These are phyloP conservation scores for Diacronema lutheri DNA, from an alignment of 78 protist genomes.

Conservation along the genomic window DNA sequence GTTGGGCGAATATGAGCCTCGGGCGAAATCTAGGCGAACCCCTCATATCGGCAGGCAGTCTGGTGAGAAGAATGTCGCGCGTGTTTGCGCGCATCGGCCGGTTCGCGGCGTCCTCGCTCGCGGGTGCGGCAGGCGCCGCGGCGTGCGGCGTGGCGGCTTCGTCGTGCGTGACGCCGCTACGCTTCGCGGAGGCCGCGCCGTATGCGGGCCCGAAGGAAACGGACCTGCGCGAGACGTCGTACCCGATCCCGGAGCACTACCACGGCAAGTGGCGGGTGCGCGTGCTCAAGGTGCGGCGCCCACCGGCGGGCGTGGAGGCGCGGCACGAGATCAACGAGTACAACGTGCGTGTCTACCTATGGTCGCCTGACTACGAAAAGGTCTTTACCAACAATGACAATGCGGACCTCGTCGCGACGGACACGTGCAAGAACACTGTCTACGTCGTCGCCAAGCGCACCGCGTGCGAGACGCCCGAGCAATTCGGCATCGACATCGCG, in stretches of 20 bases:
- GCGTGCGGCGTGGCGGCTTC: too few species aligned
- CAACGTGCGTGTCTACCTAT: not conserved
- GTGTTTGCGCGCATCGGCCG: too few species aligned
- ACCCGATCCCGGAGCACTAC: not conserved
- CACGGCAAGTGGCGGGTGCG: not conserved
- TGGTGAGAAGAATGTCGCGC: too few species aligned
- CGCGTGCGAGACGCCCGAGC: not conserved
- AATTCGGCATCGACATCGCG: not conserved
- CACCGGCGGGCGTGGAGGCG: not conserved
- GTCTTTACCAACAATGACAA: not conserved
- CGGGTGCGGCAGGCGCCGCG: too few species aligned
- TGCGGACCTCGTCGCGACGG: not conserved
- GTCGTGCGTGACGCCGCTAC: too few species aligned
- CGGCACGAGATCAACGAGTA: not conserved
- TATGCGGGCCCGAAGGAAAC: too few species aligned
- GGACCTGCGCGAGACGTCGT: not conserved
- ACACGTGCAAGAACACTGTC: not conserved
- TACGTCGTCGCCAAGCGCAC: slow-evolving; percentile 8
- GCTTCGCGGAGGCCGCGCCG: too few species aligned
- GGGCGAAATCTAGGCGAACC: too few species aligned
- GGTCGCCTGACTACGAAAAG: not conserved
- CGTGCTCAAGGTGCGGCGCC: not conserved
- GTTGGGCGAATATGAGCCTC: too few species aligned
- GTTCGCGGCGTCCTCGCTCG: too few species aligned
- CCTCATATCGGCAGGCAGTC: too few species aligned